Base-by-base conservation (phyloP, 306 rosid species). In the Casuarina equisetifolia region DNA sequence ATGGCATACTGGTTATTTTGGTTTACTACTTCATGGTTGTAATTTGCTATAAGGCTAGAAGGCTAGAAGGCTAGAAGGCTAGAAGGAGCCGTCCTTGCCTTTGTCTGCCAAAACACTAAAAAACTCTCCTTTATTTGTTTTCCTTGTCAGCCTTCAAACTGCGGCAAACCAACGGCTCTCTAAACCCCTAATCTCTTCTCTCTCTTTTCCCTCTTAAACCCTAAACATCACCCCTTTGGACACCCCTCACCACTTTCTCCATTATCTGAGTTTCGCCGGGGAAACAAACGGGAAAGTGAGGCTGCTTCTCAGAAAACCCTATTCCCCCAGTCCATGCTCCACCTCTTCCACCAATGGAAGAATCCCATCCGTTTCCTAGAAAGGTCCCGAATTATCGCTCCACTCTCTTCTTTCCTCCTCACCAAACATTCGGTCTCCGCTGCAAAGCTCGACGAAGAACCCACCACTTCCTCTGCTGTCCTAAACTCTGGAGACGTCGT, bases 121-220 rank as follows among this genome's bases (percentile, higher is more conserved):
- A 25, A 25, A 25, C 32, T 25, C 32, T 0, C 32, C 32, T 25
- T 25, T 25, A 0, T 25, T 25, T 25, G 32, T 25, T 25, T 25
- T 25, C 32, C 32, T 25, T 16, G 72, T 7, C 19, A 74, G 13
- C 74, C 74, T 78, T 85, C 79, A 78, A 84, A 40, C 68, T 81
- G 84, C 84, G 87, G 84, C 80, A 81, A 78, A 52, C 45, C 75
- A 86, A 81, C 84, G 85, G 78, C 77, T 75, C 64, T 69, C 82
- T 73, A 50, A 80, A 80, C 74, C 87, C 82, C 84, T 74, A 75
- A 72, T 25, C 46, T 51, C 69, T 6, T 67, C 42, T 7, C 75
- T 76, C 76, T 42, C 38, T 16, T 11, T 1, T 3, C 57, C 38
- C 15, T 0, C 72, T 13, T 11, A 45, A 69, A 43, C 54, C 74